Conservation (phyloP, 2,329 filamentous ascomycete species). For the Aspergillus amoenus region DNA sequence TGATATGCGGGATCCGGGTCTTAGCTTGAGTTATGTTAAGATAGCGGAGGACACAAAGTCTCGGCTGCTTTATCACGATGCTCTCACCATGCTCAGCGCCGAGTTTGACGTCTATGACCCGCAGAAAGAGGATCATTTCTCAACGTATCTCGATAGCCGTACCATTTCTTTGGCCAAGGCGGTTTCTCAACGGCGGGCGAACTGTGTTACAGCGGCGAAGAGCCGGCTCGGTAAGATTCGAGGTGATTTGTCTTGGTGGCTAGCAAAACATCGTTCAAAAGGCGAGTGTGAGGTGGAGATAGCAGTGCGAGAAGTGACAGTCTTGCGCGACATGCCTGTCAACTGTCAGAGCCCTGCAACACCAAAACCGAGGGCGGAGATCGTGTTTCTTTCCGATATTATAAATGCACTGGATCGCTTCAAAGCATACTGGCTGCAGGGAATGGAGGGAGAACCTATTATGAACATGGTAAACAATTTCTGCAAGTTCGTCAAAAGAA, state of each 20-base stretch:
- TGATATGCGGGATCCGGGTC: background rate
- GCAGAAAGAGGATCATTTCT: too few relatives aligned
- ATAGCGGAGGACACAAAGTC: background rate
- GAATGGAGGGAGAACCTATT: background rate
- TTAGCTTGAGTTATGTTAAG: background rate
- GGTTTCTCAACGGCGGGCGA: too few relatives aligned
- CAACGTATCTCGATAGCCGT: too few relatives aligned
- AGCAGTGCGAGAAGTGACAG: background rate
- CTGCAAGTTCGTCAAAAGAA: background rate
- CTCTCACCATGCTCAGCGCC: background rate
- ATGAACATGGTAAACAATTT: background rate
- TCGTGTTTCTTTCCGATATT: background rate
- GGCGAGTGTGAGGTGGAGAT: too few relatives aligned
- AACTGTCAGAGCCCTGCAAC: background rate
- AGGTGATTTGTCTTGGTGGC: too few relatives aligned
- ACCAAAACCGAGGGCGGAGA: background rate
- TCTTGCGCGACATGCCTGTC: background rate
- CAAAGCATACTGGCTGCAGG: background rate
- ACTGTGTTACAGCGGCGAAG: too few relatives aligned
- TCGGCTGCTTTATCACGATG: background rate
- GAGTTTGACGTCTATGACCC: too few relatives aligned
- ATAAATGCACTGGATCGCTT: background rate
- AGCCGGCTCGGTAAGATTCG: too few relatives aligned
- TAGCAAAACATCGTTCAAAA: too few relatives aligned
- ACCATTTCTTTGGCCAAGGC: too few relatives aligned